These are phyloP conservation scores for Colletotrichum agaves DNA, from an alignment of 2,329 filamentous ascomycete species.

Conservation along the genomic window DNA sequence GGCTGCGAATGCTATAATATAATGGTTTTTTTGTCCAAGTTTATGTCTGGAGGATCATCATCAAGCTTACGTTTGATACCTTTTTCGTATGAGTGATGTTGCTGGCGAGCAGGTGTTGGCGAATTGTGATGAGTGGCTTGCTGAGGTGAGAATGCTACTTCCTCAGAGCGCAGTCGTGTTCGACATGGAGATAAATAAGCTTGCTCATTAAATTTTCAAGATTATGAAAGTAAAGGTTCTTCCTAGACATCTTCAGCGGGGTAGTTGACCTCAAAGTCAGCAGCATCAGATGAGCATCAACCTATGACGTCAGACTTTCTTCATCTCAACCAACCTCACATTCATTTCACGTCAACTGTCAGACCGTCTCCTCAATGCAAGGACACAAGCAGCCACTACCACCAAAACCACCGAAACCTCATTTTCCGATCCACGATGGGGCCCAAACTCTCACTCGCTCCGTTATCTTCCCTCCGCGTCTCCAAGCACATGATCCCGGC, in stretches of 20 bases:
- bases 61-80: neutral
- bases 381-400: too few relatives aligned
- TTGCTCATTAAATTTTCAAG: neutral
- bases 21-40: neutral
- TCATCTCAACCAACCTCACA: neutral
- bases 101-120: neutral
- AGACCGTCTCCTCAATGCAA: too few relatives aligned
- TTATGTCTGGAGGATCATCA: neutral
- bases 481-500: constrained; percentile 68
- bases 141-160: neutral
- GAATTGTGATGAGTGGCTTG: neutral
- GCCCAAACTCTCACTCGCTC: constrained; percentile 23
- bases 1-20: neutral
- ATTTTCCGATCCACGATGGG: neutral
- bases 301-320: constrained; percentile 8
- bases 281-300: too few relatives aligned
- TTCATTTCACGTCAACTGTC: too few relatives aligned
- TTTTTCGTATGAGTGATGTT: neutral
- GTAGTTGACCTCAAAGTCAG: too few relatives aligned
- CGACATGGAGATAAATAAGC: too few relatives aligned
- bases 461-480: constrained; percentile 63
- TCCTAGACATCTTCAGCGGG: too few relatives aligned
- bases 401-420: neutral
- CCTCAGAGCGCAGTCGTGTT: too few relatives aligned
- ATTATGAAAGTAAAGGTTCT: too few relatives aligned